A percentile compares a stretch with the other conserved stretches of the same genome.
phyloP scores from a whole-genome alignment of 2,329 filamentous ascomycete genomes.

The Leptographium galeiforme region DNA sequence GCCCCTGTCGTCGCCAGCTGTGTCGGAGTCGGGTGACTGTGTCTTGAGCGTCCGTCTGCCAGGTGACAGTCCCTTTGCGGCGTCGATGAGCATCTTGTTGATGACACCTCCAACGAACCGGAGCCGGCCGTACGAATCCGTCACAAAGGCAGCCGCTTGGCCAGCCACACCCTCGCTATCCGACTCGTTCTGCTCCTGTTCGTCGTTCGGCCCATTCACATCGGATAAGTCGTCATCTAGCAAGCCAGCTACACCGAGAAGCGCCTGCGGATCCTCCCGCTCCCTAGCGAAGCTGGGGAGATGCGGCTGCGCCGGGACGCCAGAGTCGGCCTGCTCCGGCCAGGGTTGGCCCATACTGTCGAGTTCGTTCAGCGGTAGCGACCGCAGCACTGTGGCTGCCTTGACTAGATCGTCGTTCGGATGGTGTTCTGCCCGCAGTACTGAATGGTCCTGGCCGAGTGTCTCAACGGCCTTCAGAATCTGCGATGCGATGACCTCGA shows the following conservation, averaged over 20 bases:
- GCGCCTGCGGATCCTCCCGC: not conserved
- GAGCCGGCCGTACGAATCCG: conserved; percentile 16
- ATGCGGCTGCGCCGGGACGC: not conserved
- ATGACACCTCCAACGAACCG: conserved; percentile 16
- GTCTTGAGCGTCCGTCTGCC: not conserved
- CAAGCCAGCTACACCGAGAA: not conserved
- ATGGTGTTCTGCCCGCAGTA: not conserved
- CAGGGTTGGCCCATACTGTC: not conserved
- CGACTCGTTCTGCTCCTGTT: not conserved
- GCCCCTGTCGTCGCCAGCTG: not conserved
- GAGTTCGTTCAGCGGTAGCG: not conserved
- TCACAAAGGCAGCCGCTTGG: conserved; percentile 13
- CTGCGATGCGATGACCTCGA: conserved; percentile 10
- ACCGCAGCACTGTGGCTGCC: not conserved
- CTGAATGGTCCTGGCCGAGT: not conserved
- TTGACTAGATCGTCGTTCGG: not conserved
- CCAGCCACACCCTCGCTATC: conserved; percentile 3
- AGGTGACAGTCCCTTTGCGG: conserved; percentile 14
- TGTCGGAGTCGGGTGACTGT: not conserved
- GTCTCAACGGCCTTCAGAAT: not conserved
- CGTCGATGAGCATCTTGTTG: conserved; percentile 17
- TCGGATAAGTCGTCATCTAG: not conserved
- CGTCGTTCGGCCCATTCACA: not conserved
- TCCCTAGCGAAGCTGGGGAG: not conserved
- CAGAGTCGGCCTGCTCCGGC: not conserved